phyloP scores from a whole-genome alignment of 2,329 filamentous ascomycete species.

The Teratosphaeria destructans region DNA sequence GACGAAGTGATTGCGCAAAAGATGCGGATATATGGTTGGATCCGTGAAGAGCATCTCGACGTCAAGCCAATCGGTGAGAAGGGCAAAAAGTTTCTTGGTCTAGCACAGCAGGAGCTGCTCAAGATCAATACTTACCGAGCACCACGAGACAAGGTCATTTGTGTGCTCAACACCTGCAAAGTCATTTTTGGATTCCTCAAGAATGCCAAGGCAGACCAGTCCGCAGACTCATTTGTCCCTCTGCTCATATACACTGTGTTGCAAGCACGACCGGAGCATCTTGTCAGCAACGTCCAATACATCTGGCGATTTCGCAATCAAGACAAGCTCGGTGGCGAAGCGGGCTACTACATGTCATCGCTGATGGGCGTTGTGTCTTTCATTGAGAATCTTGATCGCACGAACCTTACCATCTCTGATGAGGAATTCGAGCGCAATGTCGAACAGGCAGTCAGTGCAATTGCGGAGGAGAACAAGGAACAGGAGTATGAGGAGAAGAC shows the following conservation, averaged over 20 bases:
- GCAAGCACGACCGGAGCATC: constrained; percentile 84
- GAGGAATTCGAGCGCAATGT: constrained; percentile 94
- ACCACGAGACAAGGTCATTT: constrained; percentile 97
- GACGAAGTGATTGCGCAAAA: constrained; percentile 96
- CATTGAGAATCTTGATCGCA: constrained; percentile 90
- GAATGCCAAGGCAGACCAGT: constrained; percentile 86
- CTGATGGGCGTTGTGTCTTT: constrained; percentile 93
- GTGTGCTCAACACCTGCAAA: constrained; percentile 96
- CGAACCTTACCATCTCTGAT: constrained; percentile 82
- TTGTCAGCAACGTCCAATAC: constrained; percentile 97
- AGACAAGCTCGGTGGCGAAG: constrained; percentile 94
- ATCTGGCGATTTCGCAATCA: constrained; percentile 95
- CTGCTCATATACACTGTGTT: constrained; percentile 92
- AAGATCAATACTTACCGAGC: constrained; percentile 97
- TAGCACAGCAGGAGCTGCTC: constrained; percentile 87
- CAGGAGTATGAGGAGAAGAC: constrained; percentile 35
- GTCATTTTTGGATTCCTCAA: constrained; percentile 94
- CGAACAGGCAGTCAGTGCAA: constrained; percentile 90
- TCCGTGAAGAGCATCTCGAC: constrained; percentile 84
- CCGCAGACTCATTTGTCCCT: constrained; percentile 91
- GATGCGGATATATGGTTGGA: constrained; percentile 93
- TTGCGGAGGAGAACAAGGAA: constrained; percentile 75
- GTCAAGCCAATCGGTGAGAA: constrained; percentile 77
- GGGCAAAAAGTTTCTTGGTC: constrained; percentile 72
- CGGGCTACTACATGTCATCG: constrained; percentile 94